Evolutionary conservation across 1,284 basidiomycete genomes (phyloP), one percentile per base, ranked within the genome.

Genomic region (Stereum hirsutum): DNA sequence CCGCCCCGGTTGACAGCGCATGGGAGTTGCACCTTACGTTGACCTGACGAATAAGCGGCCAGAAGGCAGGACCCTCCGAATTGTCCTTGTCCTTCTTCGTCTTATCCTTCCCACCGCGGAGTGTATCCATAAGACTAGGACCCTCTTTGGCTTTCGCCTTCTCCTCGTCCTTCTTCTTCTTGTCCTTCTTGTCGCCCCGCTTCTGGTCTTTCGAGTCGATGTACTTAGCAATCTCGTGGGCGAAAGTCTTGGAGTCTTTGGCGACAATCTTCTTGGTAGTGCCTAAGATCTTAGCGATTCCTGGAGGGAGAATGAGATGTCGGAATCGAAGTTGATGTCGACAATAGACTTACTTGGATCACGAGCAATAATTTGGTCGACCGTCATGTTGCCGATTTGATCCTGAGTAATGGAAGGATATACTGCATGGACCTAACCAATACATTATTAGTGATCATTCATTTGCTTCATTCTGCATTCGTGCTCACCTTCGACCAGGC

Each of bases 381-480:
- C 60, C 3, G 64, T 63, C 72, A 78, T 70, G 2, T 52, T 57
- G 3, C 66, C 63, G 11, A 81, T 57, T 40, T 60, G 58, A 30
- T 78, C 73, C 40, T 68, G 66, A 1, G 59, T 53, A 5, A 79
- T 63, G 10, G 57, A 59, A 1, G 78, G 78, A 54, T 79, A 79
- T 1, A 80, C 74, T 0, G 76, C 76, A 52, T 79, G 74, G 2
- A 79, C 72, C 75, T 78, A n/a, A n/a, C n/a, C n/a, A n/a, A n/a
- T 42, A 14, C 27, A 10, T 23, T 17, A 26, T 38, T 5, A 25
- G 14, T 20, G 17, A 19, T 44, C 14, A 44, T 21, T 12, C 12
- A 12, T 25, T 15, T 12, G 32, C 15, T 15, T 4, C 2, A 6
- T 7, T 39, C 14, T 15, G 33, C 10, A 17, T 14, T n/a, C 19